Conservation (phyloP, 257 asterid genomes). For the Striga asiatica region DNA sequence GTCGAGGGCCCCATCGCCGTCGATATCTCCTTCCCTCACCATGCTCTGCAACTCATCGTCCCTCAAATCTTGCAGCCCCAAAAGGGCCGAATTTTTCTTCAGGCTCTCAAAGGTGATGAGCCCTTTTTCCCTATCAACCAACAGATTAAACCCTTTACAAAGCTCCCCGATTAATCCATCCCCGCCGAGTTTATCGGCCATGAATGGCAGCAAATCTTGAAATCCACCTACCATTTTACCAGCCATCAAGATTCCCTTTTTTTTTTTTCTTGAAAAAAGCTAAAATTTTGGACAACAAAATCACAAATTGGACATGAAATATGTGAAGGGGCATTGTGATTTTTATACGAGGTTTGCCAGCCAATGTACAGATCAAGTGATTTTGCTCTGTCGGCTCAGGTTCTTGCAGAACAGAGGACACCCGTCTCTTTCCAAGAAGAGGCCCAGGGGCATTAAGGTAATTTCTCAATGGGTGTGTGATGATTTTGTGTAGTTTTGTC, state of each 20-base stretch:
- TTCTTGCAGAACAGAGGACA: slow-evolving; percentile 23
- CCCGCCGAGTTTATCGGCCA: slow-evolving; percentile 74
- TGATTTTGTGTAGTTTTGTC: slow-evolving; percentile 13
- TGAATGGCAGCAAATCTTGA: slow-evolving; percentile 59
- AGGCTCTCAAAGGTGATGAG: slow-evolving; percentile 58
- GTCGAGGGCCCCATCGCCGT: slow-evolving; percentile 61
- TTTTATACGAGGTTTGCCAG: slow-evolving; percentile 27
- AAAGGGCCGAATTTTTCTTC: slow-evolving; percentile 52
- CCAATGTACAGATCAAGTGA: slow-evolving; percentile 29
- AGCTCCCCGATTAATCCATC: slow-evolving; percentile 65
- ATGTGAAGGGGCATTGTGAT: slow-evolving; percentile 6
- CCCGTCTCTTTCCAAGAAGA: slow-evolving; percentile 42
- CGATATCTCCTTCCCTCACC: slow-evolving; percentile 54
- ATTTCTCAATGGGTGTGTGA: not conserved
- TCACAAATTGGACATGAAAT: not conserved
- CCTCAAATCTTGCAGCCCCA: slow-evolving; percentile 58
- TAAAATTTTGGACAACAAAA: not conserved
- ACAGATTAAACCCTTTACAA: slow-evolving; percentile 58
- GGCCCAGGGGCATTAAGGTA: slow-evolving; percentile 20
- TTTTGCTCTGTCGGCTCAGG: slow-evolving; percentile 33
- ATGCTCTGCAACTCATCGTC: slow-evolving; percentile 63
- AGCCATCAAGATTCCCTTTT: slow-evolving; percentile 13
- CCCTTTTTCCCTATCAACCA: slow-evolving; percentile 58
- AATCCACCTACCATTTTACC: slow-evolving; percentile 25
- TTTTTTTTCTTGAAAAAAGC: not conserved